Evolutionary conservation across 2,329 filamentous ascomycete species (phyloP).

Genomic region (Penicillium janthinellum): DNA sequence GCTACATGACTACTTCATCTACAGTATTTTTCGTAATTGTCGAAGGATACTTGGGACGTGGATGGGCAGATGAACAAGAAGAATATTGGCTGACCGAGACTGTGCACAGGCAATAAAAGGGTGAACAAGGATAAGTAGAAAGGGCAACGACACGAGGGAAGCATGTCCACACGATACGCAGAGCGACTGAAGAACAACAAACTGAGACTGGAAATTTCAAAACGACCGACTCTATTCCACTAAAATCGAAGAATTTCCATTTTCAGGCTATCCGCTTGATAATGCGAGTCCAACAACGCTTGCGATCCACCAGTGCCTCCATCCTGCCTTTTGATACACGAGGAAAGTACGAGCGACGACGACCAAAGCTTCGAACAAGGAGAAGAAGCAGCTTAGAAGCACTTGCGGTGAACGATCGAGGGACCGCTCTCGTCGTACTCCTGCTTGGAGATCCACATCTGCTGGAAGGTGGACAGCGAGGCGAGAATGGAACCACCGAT

Average conservation of each 20-base stretch:
- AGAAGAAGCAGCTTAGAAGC: conserved; percentile 75
- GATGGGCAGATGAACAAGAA: no score
- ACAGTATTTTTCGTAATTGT: no score
- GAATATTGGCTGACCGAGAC: not conserved
- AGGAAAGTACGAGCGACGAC: conserved; percentile 44
- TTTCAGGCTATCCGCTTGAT: conserved; percentile 44
- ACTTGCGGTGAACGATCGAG: conserved; percentile 99
- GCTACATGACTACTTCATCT: no score
- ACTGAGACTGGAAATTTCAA: conserved; percentile 21
- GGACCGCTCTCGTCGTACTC: conserved; percentile 99
- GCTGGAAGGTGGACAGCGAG: conserved; percentile 99
- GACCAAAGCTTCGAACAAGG: conserved; percentile 28
- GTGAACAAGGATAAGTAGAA: not conserved
- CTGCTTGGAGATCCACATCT: conserved; percentile 99
- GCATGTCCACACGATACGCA: not conserved
- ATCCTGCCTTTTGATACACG: conserved; percentile 47
- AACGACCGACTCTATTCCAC: conserved; percentile 45
- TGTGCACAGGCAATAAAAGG: not conserved
- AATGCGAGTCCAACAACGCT: conserved; percentile 43
- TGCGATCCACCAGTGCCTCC: conserved; percentile 40
- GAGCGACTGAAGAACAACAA: conserved; percentile 17
- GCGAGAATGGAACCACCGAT: conserved; percentile 99
- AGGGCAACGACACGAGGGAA: conserved; percentile 14
- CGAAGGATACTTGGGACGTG: no score
- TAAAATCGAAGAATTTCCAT: conserved; percentile 43